Evolutionary conservation across 2,329 filamentous ascomycete genomes (phyloP), one percentile per base, ranked within the genome.

Genomic region (Rhynchosporium agropyri): DNA sequence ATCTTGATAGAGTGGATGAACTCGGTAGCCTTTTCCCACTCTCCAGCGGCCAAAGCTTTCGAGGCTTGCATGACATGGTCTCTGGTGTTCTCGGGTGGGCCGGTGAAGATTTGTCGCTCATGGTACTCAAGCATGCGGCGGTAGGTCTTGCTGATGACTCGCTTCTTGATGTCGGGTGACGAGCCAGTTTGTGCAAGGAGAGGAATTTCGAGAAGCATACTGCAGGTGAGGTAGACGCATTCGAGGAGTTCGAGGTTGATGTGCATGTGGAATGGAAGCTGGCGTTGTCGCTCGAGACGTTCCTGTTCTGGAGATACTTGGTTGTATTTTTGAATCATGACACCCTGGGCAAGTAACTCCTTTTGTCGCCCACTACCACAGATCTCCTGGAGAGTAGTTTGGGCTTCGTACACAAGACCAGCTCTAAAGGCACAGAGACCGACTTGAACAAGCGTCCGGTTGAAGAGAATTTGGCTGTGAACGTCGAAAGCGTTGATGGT

Each of bases 221-320:
- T 97, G 83, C 94, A 98, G 57, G 95, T 98, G 64, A 99, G 85
- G 81, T 99, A 99, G 66, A 98, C 94, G 75, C 95, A 98, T 81
- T 99, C 95, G 45, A 99, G 86, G 61, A 99, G 86, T 78, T 99
- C 95, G 58, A 99, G 85, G 83, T 99, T 99, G 83, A 99, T 99
- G 84, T 99, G 95, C 92, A 99, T 97, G 83, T 99, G 95, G 88
- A 99, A 99, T 43, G 95, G 95, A 70, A 99, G 85, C 80, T 99
- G 95, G 73, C 95, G 89, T 80, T 98, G 94, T 76, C 95, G 91
- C 82, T 99, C 95, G 45, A 98, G 85, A 69, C 94, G 91, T 81
- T 99, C 95, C 79, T 99, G 95, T 79, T 99, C 95, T 20, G 95
- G 95, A 42, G 93, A 95, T 66, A 99, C 95, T 74, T 97, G 93